phyloP scores from a whole-genome alignment of 2,329 filamentous ascomycete species.

The Laburnicola sp. region DNA sequence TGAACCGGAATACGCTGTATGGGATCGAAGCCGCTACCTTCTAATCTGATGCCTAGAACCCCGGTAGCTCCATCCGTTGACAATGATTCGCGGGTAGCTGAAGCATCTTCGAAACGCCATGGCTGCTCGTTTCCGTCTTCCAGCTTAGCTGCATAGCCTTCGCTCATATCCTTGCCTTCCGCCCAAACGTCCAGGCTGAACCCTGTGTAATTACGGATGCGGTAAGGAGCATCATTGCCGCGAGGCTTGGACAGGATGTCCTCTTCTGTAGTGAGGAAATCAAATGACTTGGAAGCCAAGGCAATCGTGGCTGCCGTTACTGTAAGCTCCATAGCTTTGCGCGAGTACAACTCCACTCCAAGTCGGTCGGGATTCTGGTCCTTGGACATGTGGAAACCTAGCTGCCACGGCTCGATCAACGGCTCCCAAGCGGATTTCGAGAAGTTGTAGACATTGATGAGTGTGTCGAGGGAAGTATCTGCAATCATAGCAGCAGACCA shows the following conservation, averaged over 20 bases:
- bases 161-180: conserved; percentile 70
- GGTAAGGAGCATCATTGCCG: conserved; percentile 87
- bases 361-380: conserved; percentile 74
- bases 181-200: conserved; percentile 82
- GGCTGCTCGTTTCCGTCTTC: conserved; percentile 87
- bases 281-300: conserved; percentile 86
- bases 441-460: conserved; percentile 98
- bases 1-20: conserved; percentile 87
- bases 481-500: conserved; percentile 89
- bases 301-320: conserved; percentile 93
- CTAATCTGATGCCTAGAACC: conserved; percentile 78
- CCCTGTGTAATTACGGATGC: conserved; percentile 92
- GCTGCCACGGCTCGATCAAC: conserved; percentile 90
- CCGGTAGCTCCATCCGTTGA: conserved; percentile 80
- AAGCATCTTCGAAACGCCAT: conserved; percentile 97
- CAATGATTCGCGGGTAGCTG: conserved; percentile 91
- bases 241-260: conserved; percentile 93
- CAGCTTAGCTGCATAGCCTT: conserved; percentile 73
- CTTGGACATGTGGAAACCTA: conserved; percentile 86
- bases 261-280: conserved; percentile 84
- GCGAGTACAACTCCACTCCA: conserved; percentile 82
- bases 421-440: conserved; percentile 99
- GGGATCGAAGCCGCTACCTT: conserved; percentile 91
- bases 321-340: conserved; percentile 88
- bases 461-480: conserved; percentile 88